Percentiles rank a stretch among this genome's conserved stretches.
These are phyloP conservation scores for Edaphochlamys debaryana DNA, from an alignment of 139 green algal species.

Conservation along the genomic window DNA sequence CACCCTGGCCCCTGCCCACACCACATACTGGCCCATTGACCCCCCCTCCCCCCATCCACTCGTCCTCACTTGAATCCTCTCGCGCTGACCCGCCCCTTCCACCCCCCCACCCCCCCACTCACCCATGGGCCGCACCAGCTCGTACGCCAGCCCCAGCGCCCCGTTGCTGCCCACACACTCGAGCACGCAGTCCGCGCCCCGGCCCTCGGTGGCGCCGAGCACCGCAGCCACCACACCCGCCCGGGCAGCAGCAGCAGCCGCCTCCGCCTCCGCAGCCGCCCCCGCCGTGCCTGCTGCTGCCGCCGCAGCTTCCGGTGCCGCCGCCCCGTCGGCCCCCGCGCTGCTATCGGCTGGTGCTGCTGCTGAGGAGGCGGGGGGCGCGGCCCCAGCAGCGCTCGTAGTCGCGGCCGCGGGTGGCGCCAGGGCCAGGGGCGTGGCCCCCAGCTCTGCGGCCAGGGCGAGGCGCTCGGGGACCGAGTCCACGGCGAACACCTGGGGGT, in stretches of 20 bases:
- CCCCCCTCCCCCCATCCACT: too few species aligned
- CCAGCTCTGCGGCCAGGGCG: constrained; percentile 58
- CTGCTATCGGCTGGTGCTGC: too few species aligned
- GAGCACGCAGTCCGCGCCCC: constrained; percentile 69
- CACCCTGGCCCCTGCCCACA: too few species aligned
- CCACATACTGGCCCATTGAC: too few species aligned
- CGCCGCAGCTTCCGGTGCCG: too few species aligned
- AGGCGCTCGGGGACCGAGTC: constrained; percentile 71
- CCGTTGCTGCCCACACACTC: constrained; percentile 59
- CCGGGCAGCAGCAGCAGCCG: too few species aligned
- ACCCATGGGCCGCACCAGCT: constrained; percentile 68
- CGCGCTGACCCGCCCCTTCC: too few species aligned
- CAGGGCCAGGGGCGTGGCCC: constrained; percentile 53
- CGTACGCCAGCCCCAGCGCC: constrained; percentile 60
- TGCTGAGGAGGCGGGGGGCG: too few species aligned
- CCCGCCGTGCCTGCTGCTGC: too few species aligned
- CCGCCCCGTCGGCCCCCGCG: too few species aligned
- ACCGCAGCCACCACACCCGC: constrained; percentile 24
- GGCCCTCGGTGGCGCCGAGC: constrained; percentile 54
- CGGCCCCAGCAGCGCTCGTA: too few species aligned
- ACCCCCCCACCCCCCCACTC: background rate
- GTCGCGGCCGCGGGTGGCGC: background rate
- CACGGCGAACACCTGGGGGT: constrained; percentile 59
- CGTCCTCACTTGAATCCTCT: too few species aligned
- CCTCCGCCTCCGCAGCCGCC: background rate